These are phyloP conservation scores for Prunus mume DNA, from an alignment of 306 rosid genomes.

Conservation along the genomic window DNA sequence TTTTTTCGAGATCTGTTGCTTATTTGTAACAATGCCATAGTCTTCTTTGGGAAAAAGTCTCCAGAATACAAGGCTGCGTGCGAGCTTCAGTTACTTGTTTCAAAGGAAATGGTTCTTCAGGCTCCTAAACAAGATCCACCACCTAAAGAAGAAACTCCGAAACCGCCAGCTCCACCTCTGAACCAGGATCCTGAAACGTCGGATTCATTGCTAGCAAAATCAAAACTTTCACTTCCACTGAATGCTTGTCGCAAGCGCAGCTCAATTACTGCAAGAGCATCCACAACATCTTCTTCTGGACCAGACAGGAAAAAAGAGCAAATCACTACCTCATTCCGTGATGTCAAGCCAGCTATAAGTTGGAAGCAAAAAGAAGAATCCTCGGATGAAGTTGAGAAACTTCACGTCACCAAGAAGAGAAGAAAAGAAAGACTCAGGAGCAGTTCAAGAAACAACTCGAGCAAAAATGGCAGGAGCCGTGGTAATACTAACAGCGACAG, in stretches of 20 bases:
- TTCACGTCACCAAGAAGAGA: conserved; percentile 17
- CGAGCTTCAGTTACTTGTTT: conserved; percentile 25
- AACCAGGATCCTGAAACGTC: conserved; percentile 23
- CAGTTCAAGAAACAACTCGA: conserved; percentile 17
- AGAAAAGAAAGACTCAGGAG: conserved; percentile 19
- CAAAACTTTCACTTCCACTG: conserved; percentile 27
- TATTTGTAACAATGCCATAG: conserved; percentile 21
- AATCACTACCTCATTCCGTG: not conserved
- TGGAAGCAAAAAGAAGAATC: conserved; percentile 23
- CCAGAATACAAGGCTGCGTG: conserved; percentile 17
- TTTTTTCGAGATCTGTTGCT: conserved; percentile 31
- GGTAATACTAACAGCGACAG: conserved; percentile 3
- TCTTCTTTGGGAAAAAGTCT: conserved; percentile 16
- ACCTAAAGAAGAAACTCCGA: conserved; percentile 6
- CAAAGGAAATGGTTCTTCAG: conserved; percentile 15
- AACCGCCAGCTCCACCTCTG: not conserved
- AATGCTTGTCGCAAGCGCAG: conserved; percentile 38
- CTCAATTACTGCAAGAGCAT: conserved; percentile 32
- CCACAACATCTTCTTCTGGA: conserved; percentile 27
- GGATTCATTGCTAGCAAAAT: conserved; percentile 19
- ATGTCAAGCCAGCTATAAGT: conserved; percentile 20
- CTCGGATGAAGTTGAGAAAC: conserved; percentile 17
- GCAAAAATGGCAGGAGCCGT: conserved; percentile 17
- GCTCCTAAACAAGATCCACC: conserved; percentile 5
- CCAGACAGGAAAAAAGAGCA: conserved; percentile 21